Percentiles rank a stretch among this genome's conserved stretches.
These are phyloP conservation scores for Cladosporium sp. DNA, from an alignment of 2,329 filamentous ascomycete genomes.

Conservation along the genomic window DNA sequence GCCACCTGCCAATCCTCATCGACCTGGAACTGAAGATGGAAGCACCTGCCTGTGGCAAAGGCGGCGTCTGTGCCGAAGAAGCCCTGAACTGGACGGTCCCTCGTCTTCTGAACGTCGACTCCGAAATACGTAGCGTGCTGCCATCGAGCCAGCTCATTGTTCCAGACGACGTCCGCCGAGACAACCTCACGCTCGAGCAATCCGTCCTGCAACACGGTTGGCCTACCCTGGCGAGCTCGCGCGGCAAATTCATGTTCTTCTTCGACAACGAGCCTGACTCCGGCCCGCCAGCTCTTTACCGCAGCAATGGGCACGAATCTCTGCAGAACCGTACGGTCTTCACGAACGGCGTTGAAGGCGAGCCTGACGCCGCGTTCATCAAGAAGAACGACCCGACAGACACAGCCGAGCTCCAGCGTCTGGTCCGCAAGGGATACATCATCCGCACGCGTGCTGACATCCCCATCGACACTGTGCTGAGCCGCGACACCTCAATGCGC, in stretches of 20 bases:
- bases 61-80: slow-evolving; percentile 37
- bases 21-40: slow-evolving; percentile 49
- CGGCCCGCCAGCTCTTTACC: slow-evolving; percentile 35
- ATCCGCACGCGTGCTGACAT: slow-evolving; percentile 48
- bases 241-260: slow-evolving; percentile 47
- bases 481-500: slow-evolving; percentile 40
- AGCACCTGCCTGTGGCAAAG: slow-evolving; percentile 30
- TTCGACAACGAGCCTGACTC: slow-evolving; percentile 48
- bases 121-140: slow-evolving; percentile 46
- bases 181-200: slow-evolving; percentile 42
- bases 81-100: slow-evolving; percentile 43
- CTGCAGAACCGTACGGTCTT: slow-evolving; percentile 47
- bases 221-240: slow-evolving; percentile 42
- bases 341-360: slow-evolving; percentile 45
- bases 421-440: slow-evolving; percentile 46
- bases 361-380: slow-evolving; percentile 46
- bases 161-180: slow-evolving; percentile 44
- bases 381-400: slow-evolving; percentile 46
- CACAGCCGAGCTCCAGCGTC: slow-evolving; percentile 39
- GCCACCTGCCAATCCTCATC: slow-evolving; percentile 46
- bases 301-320: slow-evolving; percentile 29
- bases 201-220: slow-evolving; percentile 46
- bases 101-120: slow-evolving; percentile 42
- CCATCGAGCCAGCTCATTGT: slow-evolving; percentile 39
- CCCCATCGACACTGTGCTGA: slow-evolving; percentile 42